These are phyloP conservation scores for Saccharomyces jurei DNA, from an alignment of 805 yeast genomes.

Conservation along the genomic window DNA sequence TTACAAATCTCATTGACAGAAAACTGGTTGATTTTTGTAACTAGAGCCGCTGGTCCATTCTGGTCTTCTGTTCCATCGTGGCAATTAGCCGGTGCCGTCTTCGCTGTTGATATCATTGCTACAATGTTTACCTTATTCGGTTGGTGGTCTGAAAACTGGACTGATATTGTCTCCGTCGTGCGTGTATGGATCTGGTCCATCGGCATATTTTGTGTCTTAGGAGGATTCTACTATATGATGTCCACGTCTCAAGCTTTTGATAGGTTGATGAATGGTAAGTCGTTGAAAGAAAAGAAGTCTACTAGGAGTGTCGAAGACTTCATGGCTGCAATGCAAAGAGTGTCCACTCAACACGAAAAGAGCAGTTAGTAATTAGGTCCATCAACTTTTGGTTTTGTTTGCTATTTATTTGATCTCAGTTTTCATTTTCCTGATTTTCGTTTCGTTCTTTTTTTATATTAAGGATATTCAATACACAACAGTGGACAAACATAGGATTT, in stretches of 20 bases:
- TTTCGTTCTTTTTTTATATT: slow-evolving; percentile 1
- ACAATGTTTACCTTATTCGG: slow-evolving; percentile 91
- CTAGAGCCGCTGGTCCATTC: slow-evolving; percentile 97
- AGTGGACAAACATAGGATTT: not conserved
- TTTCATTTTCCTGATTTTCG: slow-evolving; percentile 1
- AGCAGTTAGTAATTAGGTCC: slow-evolving; percentile 39
- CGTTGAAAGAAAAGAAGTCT: slow-evolving; percentile 48
- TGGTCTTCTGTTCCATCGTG: slow-evolving; percentile 95
- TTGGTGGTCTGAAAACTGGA: slow-evolving; percentile 97
- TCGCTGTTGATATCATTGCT: slow-evolving; percentile 82
- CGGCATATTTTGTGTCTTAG: slow-evolving; percentile 93
- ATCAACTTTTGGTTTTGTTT: slow-evolving; percentile 1
- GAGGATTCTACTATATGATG: slow-evolving; percentile 95
- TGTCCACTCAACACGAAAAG: slow-evolving; percentile 82
- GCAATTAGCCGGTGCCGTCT: slow-evolving; percentile 93
- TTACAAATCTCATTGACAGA: slow-evolving; percentile 90
- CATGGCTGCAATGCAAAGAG: slow-evolving; percentile 81
- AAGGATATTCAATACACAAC: not conserved
- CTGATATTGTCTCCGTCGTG: slow-evolving; percentile 89
- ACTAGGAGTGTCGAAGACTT: slow-evolving; percentile 73
- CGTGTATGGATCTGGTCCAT: slow-evolving; percentile 93
- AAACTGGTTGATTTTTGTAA: slow-evolving; percentile 94
- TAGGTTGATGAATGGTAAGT: slow-evolving; percentile 77
- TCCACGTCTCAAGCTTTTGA: slow-evolving; percentile 72
- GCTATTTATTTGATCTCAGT: not conserved